phyloP scores from a whole-genome alignment of 2,329 filamentous ascomycete species.

The Aspergillus luchuensis region DNA sequence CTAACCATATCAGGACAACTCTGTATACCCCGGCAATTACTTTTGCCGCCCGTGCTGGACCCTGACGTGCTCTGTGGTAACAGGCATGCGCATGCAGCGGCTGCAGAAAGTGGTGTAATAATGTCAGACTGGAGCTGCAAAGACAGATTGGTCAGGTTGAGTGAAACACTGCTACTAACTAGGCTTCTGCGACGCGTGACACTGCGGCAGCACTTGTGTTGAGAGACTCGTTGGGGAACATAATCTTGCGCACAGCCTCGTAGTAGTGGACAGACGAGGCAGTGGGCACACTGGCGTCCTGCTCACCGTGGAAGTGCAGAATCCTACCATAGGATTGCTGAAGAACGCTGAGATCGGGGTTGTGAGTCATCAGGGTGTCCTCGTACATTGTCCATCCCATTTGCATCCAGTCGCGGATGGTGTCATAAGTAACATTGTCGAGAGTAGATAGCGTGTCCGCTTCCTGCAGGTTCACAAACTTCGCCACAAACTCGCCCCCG shows the following conservation, averaged over 20 bases:
- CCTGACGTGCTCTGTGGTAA: too few relatives aligned
- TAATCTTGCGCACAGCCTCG: slow-evolving; percentile 53
- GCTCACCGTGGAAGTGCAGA: slow-evolving; percentile 59
- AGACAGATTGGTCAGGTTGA: too few relatives aligned
- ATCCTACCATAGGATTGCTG: slow-evolving; percentile 51
- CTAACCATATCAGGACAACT: too few relatives aligned
- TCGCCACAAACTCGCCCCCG: background rate
- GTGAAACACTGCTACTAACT: too few relatives aligned
- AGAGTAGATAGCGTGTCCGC: slow-evolving; percentile 31
- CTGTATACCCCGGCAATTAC: too few relatives aligned
- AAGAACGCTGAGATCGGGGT: slow-evolving; percentile 42
- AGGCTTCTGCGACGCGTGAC: too few relatives aligned
- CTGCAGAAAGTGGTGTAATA: too few relatives aligned
- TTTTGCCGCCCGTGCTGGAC: too few relatives aligned
- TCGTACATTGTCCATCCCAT: slow-evolving; percentile 49
- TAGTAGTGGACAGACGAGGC: slow-evolving; percentile 57
- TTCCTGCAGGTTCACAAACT: background rate
- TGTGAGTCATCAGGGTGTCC: slow-evolving; percentile 51
- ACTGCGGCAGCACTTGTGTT: slow-evolving; percentile 39
- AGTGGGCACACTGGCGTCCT: slow-evolving; percentile 54
- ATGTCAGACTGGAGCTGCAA: too few relatives aligned
- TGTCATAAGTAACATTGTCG: slow-evolving; percentile 57
- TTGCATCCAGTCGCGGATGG: slow-evolving; percentile 55
- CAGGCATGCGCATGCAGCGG: too few relatives aligned
- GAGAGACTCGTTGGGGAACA: slow-evolving; percentile 47